Conservation (phyloP, 768 basidiomycete species). For the Lactifluus hygrophoroides region DNA sequence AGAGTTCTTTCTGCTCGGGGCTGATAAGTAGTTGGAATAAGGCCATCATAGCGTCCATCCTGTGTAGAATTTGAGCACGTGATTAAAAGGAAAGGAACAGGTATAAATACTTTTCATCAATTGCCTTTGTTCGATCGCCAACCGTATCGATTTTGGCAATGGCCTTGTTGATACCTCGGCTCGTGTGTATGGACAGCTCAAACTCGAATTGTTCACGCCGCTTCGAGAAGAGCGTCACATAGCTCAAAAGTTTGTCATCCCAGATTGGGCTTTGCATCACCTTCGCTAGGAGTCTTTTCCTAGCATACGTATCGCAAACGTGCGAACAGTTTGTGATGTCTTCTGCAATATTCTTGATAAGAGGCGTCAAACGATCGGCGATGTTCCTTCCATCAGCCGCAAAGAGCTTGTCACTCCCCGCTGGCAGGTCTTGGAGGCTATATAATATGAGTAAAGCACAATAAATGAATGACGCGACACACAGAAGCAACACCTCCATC, state of each 20-base stretch:
- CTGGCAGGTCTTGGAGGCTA: constrained; percentile 29
- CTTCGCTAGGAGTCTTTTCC: constrained; percentile 26
- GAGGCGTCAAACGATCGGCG: constrained; percentile 28
- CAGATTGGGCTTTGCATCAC: constrained; percentile 26
- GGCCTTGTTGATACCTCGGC: constrained; percentile 3
- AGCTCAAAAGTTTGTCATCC: constrained; percentile 24
- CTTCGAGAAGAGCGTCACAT: constrained; percentile 22
- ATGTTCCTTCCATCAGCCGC: constrained; percentile 30
- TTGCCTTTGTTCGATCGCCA: not conserved
- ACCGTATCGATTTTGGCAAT: constrained; percentile 11
- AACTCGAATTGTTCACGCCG: constrained; percentile 25
- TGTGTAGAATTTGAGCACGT: not conserved
- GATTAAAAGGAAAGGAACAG: not conserved
- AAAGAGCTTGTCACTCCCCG: constrained; percentile 24
- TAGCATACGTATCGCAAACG: constrained; percentile 28
- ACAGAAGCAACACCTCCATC: constrained; percentile 28
- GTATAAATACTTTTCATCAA: constrained; percentile 15
- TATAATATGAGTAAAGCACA: not conserved
- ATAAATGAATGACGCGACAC: not conserved
- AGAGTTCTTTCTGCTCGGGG: constrained; percentile 14
- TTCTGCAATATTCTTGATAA: constrained; percentile 24
- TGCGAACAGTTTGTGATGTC: constrained; percentile 30
- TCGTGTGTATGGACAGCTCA: constrained; percentile 26
- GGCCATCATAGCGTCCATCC: constrained; percentile 17
- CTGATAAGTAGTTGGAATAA: constrained; percentile 14